These are phyloP conservation scores for Asclepias syriaca DNA, from an alignment of 257 asterid species.

Conservation along the genomic window DNA sequence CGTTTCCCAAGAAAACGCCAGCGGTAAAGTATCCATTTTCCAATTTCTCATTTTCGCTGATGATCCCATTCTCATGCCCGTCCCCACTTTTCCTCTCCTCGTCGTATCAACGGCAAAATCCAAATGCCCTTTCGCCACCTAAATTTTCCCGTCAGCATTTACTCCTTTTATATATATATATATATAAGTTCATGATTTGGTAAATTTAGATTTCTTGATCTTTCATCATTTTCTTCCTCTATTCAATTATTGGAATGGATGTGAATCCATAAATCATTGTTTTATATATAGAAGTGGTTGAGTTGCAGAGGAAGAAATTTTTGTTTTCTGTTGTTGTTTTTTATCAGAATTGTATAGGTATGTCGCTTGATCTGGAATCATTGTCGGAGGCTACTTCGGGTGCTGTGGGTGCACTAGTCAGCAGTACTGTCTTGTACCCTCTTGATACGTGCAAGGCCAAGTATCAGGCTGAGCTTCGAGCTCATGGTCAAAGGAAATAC, in stretches of 20 bases:
- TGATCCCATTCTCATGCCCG: neutral
- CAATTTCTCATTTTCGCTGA: neutral
- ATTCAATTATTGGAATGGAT: neutral
- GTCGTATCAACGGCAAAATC: neutral
- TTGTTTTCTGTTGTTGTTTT: neutral
- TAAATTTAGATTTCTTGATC: neutral
- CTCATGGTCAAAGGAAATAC: slow-evolving; percentile 37
- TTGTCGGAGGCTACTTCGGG: slow-evolving; percentile 42
- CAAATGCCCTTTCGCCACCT: slow-evolving; percentile 8
- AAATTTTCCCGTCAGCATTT: neutral
- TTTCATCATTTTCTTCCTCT: neutral
- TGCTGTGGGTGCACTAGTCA: slow-evolving; percentile 39
- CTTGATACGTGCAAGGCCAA: slow-evolving; percentile 47
- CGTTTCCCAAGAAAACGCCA: slow-evolving; percentile 30
- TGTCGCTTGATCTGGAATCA: slow-evolving; percentile 36
- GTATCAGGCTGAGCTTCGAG: slow-evolving; percentile 38
- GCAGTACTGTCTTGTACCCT: slow-evolving; percentile 40
- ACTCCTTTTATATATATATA: neutral
- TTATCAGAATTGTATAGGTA: neutral
- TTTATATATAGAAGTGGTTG: neutral
- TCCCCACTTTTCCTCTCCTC: neutral
- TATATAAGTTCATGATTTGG: neutral
- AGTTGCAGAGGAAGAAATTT: neutral
- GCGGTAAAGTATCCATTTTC: neutral
- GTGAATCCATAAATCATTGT: neutral